phyloP scores from a whole-genome alignment of 352 stramenopile genomes.

The Phytopythium helicoides region DNA sequence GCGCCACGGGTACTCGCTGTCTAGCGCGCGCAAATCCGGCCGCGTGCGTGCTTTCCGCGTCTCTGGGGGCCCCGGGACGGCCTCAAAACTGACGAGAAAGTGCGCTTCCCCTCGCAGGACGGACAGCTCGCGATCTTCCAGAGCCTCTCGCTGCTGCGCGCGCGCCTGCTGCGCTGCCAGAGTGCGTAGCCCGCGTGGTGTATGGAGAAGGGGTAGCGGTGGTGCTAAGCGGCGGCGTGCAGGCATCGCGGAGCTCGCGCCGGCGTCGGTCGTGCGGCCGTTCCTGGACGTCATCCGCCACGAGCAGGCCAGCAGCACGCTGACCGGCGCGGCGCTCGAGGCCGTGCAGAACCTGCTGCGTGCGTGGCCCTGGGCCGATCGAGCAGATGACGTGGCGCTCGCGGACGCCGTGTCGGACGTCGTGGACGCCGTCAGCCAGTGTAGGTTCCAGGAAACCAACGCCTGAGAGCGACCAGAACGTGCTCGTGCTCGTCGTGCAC shows the following conservation, averaged over 20 bases:
- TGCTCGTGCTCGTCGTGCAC: constrained; percentile 93
- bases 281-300: constrained; percentile 95
- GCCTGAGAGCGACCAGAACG: constrained; percentile 88
- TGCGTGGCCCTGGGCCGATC: constrained; percentile 59
- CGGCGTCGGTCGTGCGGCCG: constrained; percentile 75
- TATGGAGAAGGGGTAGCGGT: too few relatives aligned
- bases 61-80: neutral
- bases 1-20: constrained; percentile 52
- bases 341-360: constrained; percentile 96
- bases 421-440: constrained; percentile 91
- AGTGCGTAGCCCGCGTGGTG: constrained; percentile 27
- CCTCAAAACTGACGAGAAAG: too few relatives aligned
- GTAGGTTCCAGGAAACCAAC: constrained; percentile 93
- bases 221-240: too few relatives aligned
- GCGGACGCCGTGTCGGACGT: constrained; percentile 75
- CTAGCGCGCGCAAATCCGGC: constrained; percentile 10
- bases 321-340: constrained; percentile 92
- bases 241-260: constrained; percentile 63
- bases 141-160: constrained; percentile 54
- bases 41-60: constrained; percentile 12
- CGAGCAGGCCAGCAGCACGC: constrained; percentile 88
- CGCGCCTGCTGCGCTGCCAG: constrained; percentile 54
- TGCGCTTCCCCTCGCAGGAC: constrained; percentile 23
- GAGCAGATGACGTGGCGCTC: constrained; percentile 9
- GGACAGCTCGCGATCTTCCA: constrained; percentile 55